Conservation (phyloP, 1,284 basidiomycete genomes). For the Marasmius oreades region DNA sequence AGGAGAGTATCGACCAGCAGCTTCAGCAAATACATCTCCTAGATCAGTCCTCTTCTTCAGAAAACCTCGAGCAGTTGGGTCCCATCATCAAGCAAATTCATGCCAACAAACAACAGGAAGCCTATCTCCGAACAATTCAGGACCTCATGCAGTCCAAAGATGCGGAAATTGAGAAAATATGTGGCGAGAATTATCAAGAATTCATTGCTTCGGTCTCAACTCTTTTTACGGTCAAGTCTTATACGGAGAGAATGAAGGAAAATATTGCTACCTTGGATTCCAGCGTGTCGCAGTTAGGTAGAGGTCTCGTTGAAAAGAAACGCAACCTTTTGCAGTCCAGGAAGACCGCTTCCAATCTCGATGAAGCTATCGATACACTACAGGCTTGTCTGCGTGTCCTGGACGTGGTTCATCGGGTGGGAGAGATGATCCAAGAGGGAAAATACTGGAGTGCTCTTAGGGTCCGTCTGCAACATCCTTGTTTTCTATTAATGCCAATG, state of each 20-base stretch:
- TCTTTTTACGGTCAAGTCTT: slow-evolving; percentile 90
- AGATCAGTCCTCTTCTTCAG: slow-evolving; percentile 80
- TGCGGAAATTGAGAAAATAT: slow-evolving; percentile 93
- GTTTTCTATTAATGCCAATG: slow-evolving; percentile 22
- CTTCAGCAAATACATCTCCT: slow-evolving; percentile 85
- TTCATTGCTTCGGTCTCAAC: slow-evolving; percentile 97
- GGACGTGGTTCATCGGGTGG: slow-evolving; percentile 93
- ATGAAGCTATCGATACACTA: slow-evolving; percentile 93
- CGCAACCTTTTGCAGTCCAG: slow-evolving; percentile 84
- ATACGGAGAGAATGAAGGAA: slow-evolving; percentile 78
- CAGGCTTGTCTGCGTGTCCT: slow-evolving; percentile 91
- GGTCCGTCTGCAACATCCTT: slow-evolving; percentile 54
- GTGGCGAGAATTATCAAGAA: slow-evolving; percentile 95
- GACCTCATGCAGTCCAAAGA: slow-evolving; percentile 92
- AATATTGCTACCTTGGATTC: slow-evolving; percentile 71
- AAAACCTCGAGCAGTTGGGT: slow-evolving; percentile 90
- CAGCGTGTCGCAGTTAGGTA: slow-evolving; percentile 76
- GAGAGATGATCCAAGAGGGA: slow-evolving; percentile 87
- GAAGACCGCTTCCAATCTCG: slow-evolving; percentile 89
- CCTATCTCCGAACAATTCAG: slow-evolving; percentile 85
- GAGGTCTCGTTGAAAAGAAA: slow-evolving; percentile 89
- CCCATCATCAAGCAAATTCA: slow-evolving; percentile 94
- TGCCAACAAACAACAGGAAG: slow-evolving; percentile 85
- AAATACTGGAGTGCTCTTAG: slow-evolving; percentile 96
- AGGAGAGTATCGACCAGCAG: slow-evolving; percentile 80